Base-by-base conservation (phyloP, 192 early-diverging fungal genomes). In the Cetraspora pellucida region DNA sequence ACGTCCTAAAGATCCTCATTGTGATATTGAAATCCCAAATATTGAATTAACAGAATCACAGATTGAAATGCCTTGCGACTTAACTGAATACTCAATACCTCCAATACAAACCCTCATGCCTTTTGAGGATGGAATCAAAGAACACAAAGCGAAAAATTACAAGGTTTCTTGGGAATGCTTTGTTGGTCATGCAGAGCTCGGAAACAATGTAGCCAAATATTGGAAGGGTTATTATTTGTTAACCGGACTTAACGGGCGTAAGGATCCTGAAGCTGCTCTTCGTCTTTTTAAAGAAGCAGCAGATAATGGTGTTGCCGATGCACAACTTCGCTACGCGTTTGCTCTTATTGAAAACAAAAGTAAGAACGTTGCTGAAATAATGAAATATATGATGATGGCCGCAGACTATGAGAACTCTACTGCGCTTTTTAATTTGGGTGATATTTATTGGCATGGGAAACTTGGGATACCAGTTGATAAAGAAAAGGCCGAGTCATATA, bases 261-360 rank as follows among this genome's bases (percentile, higher is more conserved):
- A 74, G 28, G 2, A 74, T 47, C 5, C 1, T 13, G 25, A 74
- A 61, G 21, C 37, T 25, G 73, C 58, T 19, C n/a, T 43, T 23
- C 1, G 16, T 16, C 28, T 45, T 1, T 63, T 74, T n/a, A 60
- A 63, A 61, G 7, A 49, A 49, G 55, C 73, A 4, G 73, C 73
- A 2, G 73, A 74, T n/a, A 44, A 74, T 46, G 73, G 59, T 61
- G 21, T 74, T 25, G 27, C 72, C 0, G 72, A 73, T 58, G 72
- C 72, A 9, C 72, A 73, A 45, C 57, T 73, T 59, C 72, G 73
- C 19, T 74, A 74, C 14, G 73, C 73, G 23, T 27, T 45, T 63
- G 31, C 31, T 19, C 31, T 64, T 28, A 30, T 11, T 10, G 28
- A 50, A 16, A 45, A 30, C 16, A 63, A 25, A 37, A 31, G 28